phyloP scores from a whole-genome alignment of 2,329 filamentous ascomycete species.

The Bimuria novae-zelandiae region DNA sequence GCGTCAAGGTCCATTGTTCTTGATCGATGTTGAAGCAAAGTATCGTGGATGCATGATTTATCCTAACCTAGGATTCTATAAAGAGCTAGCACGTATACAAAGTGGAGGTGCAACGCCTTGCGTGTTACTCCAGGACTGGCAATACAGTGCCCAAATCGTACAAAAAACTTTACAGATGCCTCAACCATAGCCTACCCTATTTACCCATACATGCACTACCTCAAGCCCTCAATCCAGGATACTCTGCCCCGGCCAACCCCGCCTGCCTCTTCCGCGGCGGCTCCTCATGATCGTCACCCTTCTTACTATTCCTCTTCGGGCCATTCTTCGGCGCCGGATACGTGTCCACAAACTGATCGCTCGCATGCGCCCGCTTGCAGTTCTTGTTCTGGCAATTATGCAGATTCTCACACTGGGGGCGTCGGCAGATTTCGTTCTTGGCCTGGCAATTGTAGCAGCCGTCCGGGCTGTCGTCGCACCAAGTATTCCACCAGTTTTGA shows the following conservation, averaged over 20 bases:
- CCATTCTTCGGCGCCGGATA: background rate
- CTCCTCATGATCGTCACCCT: conserved; percentile 1
- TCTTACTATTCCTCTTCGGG: conserved; percentile 1
- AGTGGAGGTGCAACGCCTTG: no score
- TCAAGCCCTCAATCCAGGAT: background rate
- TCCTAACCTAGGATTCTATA: no score
- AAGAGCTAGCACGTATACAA: no score
- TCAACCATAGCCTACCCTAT: background rate
- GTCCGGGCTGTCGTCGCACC: conserved; percentile 2
- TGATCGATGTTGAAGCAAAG: no score
- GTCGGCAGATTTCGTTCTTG: background rate
- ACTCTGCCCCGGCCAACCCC: background rate
- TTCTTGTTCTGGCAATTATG: background rate
- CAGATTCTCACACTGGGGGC: background rate
- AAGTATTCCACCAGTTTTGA: background rate
- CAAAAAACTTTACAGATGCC: background rate
- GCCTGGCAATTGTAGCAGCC: background rate
- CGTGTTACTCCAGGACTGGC: no score
- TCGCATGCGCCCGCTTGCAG: background rate
- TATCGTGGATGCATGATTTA: no score
- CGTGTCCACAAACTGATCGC: background rate
- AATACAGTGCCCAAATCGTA: background rate
- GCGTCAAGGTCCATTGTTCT: no score
- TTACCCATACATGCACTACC: no score
- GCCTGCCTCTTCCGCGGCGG: background rate